These are phyloP conservation scores for Phytophthora colocasiae DNA, from an alignment of 352 stramenopile genomes.

Conservation along the genomic window DNA sequence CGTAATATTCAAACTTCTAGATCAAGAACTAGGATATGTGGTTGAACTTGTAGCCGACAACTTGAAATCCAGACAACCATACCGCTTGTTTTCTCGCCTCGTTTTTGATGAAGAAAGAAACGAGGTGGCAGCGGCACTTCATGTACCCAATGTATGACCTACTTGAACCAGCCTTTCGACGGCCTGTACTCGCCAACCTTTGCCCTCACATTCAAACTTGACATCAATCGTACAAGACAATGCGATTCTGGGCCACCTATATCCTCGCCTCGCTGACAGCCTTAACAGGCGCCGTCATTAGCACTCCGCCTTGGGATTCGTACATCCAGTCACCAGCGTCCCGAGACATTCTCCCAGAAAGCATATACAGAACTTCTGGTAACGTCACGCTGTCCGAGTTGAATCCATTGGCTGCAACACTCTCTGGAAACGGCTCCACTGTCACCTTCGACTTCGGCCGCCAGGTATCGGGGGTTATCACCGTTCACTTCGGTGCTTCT, in stretches of 20 bases:
- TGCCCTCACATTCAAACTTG: slow-evolving; percentile 7
- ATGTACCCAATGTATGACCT: neutral
- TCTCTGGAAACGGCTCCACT: slow-evolving; percentile 31
- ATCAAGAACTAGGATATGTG: neutral
- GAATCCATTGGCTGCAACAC: slow-evolving; percentile 16
- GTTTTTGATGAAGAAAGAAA: neutral
- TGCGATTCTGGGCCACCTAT: slow-evolving; percentile 5
- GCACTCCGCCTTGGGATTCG: slow-evolving; percentile 10
- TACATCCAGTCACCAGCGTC: slow-evolving; percentile 32
- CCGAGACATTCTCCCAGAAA: slow-evolving; percentile 12
- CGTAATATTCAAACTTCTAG: slow-evolving; percentile 1
- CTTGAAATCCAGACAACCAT: neutral
- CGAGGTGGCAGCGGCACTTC: neutral
- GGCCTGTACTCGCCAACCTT: neutral
- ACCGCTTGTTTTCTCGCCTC: too few species aligned
- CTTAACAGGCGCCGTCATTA: neutral
- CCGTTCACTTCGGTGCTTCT: slow-evolving; percentile 24
- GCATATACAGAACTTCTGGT: slow-evolving; percentile 15
- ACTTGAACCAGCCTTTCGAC: too few species aligned
- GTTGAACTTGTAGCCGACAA: slow-evolving; percentile 6
- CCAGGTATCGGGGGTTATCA: slow-evolving; percentile 26
- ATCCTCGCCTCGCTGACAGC: slow-evolving; percentile 5
- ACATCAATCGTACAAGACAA: neutral
- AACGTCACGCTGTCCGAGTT: slow-evolving; percentile 5
- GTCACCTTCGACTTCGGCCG: slow-evolving; percentile 46